Evolutionary conservation across 2,329 filamentous ascomycete genomes (phyloP).

Genomic region (Penicillium concentricum): DNA sequence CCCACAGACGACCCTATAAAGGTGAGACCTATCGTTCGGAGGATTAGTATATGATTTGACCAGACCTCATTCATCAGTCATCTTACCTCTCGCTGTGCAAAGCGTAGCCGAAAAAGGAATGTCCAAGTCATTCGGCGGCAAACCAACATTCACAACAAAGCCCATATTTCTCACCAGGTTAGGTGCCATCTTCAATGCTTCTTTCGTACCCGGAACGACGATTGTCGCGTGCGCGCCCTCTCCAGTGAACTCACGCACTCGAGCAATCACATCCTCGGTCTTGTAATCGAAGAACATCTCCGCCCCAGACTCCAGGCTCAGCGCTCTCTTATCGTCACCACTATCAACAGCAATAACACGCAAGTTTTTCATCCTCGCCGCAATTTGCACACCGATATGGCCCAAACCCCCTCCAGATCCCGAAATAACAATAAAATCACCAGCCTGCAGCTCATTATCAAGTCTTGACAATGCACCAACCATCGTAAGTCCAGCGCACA

Average conservation of each 20-base stretch:
- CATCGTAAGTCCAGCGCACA: slow-evolving; percentile 25
- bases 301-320: slow-evolving; percentile 22
- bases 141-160: slow-evolving; percentile 20
- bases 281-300: slow-evolving; percentile 23
- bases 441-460: slow-evolving; percentile 18
- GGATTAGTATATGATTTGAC: not conserved
- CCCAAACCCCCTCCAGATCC: slow-evolving; percentile 55
- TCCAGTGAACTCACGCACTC: slow-evolving; percentile 19
- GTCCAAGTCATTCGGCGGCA: slow-evolving; percentile 23
- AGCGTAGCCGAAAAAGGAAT: slow-evolving; percentile 24
- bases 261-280: slow-evolving; percentile 20
- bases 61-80: not conserved
- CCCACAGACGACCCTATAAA: slow-evolving; percentile 26
- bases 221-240: slow-evolving; percentile 25
- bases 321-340: slow-evolving; percentile 17
- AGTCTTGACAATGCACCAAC: slow-evolving; percentile 18
- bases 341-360: slow-evolving; percentile 52
- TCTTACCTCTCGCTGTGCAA: slow-evolving; percentile 26
- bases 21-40: slow-evolving; percentile 12
- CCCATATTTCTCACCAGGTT: slow-evolving; percentile 22
- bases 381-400: slow-evolving; percentile 55
- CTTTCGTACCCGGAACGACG: slow-evolving; percentile 21
- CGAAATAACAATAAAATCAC: slow-evolving; percentile 46
- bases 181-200: slow-evolving; percentile 21
- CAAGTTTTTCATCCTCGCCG: slow-evolving; percentile 54